Evolutionary conservation across 2,329 filamentous ascomycete genomes (phyloP).

Genomic region (Graphilbum ipis-grandicollis): DNA sequence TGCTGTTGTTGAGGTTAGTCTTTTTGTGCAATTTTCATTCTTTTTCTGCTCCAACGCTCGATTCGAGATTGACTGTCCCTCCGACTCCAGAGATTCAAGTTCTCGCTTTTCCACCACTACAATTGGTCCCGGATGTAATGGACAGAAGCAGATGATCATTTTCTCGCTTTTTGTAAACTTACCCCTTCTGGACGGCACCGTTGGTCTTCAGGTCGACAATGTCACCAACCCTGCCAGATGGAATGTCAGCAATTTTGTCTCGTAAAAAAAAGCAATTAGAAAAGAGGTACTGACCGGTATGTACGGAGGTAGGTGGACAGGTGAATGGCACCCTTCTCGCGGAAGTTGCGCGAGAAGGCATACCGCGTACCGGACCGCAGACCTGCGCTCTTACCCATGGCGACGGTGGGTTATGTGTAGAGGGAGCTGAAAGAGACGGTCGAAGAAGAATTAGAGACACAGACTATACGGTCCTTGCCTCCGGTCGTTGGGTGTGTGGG

Average conservation of each 20-base stretch:
- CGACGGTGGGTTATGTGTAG: conserved; percentile 19
- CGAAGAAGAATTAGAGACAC: no score
- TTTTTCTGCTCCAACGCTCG: no score
- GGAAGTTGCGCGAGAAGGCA: conserved; percentile 89
- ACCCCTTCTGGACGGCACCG: conserved; percentile 97
- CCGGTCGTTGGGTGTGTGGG: background rate
- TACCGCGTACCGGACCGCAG: conserved; percentile 76
- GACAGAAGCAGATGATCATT: background rate
- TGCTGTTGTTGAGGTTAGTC: no score
- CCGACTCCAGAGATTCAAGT: no score
- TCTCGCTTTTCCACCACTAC: no score
- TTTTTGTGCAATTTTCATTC: no score
- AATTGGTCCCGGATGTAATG: no score
- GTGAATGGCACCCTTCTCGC: conserved; percentile 85
- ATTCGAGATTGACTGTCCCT: no score
- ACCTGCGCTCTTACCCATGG: conserved; percentile 77
- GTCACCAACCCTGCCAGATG: conserved; percentile 61
- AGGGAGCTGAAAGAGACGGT: no score
- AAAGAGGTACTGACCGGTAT: conserved; percentile 51
- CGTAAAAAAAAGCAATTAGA: no score
- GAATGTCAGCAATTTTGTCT: background rate
- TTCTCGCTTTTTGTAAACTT: conserved; percentile 19
- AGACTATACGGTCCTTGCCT: background rate
- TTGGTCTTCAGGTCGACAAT: conserved; percentile 98
- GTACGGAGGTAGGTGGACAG: conserved; percentile 87